These are phyloP conservation scores for Botryosphaeria agaves DNA, from an alignment of 2,329 filamentous ascomycete genomes.

Conservation along the genomic window DNA sequence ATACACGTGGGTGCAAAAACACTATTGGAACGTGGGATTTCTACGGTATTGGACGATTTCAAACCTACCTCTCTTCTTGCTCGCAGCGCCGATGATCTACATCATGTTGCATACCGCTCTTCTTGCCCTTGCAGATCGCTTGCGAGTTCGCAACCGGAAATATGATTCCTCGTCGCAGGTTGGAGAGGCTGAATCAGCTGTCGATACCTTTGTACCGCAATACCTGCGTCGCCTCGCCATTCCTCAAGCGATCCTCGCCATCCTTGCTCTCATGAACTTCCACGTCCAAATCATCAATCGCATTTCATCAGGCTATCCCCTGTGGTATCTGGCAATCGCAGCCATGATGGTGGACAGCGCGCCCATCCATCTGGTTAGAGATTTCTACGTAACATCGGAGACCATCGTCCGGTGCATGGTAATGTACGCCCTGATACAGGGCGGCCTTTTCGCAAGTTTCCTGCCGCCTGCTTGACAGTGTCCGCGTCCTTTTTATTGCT, in stretches of 20 bases:
- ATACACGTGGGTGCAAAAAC: slow-evolving; percentile 66
- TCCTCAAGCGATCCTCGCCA: slow-evolving; percentile 54
- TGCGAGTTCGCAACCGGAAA: neutral
- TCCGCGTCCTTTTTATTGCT: too few relatives aligned
- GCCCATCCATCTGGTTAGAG: slow-evolving; percentile 5
- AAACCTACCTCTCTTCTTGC: slow-evolving; percentile 74
- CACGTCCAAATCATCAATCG: slow-evolving; percentile 91
- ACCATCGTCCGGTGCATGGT: slow-evolving; percentile 48
- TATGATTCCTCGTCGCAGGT: neutral
- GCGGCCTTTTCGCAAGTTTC: slow-evolving; percentile 71
- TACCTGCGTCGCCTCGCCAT: slow-evolving; percentile 42
- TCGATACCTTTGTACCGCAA: neutral
- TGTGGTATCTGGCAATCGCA: slow-evolving; percentile 78
- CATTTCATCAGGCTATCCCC: slow-evolving; percentile 69
- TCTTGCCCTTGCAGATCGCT: neutral
- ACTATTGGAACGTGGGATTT: slow-evolving; percentile 86
- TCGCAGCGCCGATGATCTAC: slow-evolving; percentile 61
- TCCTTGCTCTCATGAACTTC: slow-evolving; percentile 59
- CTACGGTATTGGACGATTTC: slow-evolving; percentile 77
- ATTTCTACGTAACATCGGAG: slow-evolving; percentile 5
- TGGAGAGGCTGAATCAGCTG: neutral
- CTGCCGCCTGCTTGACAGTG: slow-evolving; percentile 62
- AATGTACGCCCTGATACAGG: slow-evolving; percentile 72
- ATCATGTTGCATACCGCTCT: slow-evolving; percentile 46
- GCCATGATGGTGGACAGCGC: slow-evolving; percentile 13